phyloP scores from a whole-genome alignment of 345 rosid species.

The Acer yangbiense region DNA sequence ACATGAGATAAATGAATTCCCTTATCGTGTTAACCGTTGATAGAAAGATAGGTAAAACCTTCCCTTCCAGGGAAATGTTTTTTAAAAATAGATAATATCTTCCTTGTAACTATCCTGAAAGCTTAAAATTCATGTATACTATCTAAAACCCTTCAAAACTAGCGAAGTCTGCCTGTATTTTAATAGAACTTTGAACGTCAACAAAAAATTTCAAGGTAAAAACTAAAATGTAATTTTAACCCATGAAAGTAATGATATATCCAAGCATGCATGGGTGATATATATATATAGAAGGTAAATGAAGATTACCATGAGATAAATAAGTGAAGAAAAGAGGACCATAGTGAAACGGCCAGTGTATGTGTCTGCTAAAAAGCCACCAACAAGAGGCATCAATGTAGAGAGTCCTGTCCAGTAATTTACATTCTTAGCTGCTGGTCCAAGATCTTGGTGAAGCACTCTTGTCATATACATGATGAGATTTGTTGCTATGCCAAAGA shows the following conservation, averaged over 20 bases:
- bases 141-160: not conserved
- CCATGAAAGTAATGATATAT: not conserved
- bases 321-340: conserved; percentile 40
- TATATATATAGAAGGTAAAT: not conserved
- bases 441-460: conserved; percentile 46
- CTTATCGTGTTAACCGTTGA: not conserved
- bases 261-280: not conserved
- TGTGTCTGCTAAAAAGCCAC: conserved; percentile 52
- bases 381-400: conserved; percentile 47
- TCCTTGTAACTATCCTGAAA: no score
- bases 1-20: not conserved
- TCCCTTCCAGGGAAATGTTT: no score
- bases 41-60: no score
- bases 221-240: not conserved
- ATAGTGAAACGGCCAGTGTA: conserved; percentile 45
- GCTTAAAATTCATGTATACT: not conserved
- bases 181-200: not conserved
- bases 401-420: conserved; percentile 61
- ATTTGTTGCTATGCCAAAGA: conserved; percentile 43
- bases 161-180: not conserved
- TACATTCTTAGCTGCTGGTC: conserved; percentile 47
- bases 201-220: no score
- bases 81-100: no score
- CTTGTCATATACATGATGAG: conserved; percentile 46
- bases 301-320: conserved; percentile 42